Evolutionary conservation across 1,284 basidiomycete genomes (phyloP), one percentile per base, ranked within the genome.

Genomic region (Trichosporon asahii): DNA sequence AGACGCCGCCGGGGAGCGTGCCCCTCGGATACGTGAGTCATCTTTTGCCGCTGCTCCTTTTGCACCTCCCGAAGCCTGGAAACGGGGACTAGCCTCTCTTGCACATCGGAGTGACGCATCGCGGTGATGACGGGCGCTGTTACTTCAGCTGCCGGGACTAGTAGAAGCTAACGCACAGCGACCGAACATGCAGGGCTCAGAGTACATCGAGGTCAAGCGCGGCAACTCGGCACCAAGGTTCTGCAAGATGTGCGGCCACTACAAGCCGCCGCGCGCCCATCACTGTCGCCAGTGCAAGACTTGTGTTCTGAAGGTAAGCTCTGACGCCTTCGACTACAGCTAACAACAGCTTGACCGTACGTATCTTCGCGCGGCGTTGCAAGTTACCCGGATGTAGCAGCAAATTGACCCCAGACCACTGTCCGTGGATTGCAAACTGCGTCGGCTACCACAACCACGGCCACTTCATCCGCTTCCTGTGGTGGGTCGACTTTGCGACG

Each of bases 381-480:
- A 18, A 3, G 18, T n/a, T 44, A 18, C 40, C 6, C 18, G 9
- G 4, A 18, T n/a, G 18, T n/a, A 8, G 7, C 25, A 2, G 35
- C 31, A 18, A 66, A 65, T 49, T 77, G 60, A 79, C 76, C 75
- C 91, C 94, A 84, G 94, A 97, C 77, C 94, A 96, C 77, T 96
- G 94, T 72, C 79, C 79, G n/a, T 84, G 81, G 80, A 79, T 82
- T 35, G 79, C 77, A 25, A 80, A 81, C 68, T 81, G 82, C 79
- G 90, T 97, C 73, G 95, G 94, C 0, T 90, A 93, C 82, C 88
- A 87, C 84, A 98, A 96, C 82, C 90, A 95, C 73, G 91, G 90
- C 0, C 89, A 95, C 83, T 98, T 98, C 80, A 85, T 97, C 68
- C 91, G 95, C 23, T 98, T 98, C 84, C 88, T 98, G 2, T 90